These are phyloP conservation scores for Skeletonema potamos DNA, from an alignment of 108 stramenopile species.

Conservation along the genomic window DNA sequence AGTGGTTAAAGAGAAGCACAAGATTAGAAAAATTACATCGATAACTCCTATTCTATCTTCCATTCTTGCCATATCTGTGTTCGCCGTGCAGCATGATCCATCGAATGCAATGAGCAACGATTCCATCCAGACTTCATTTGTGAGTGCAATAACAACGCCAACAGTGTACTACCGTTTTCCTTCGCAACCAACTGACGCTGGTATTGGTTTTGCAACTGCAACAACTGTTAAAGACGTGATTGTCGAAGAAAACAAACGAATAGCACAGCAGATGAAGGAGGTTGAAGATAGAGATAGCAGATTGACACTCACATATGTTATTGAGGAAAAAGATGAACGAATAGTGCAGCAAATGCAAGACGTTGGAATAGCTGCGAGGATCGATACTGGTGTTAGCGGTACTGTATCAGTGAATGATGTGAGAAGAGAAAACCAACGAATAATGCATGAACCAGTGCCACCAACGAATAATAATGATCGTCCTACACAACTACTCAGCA, in stretches of 20 bases:
- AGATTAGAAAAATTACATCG: neutral
- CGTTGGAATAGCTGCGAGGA: neutral
- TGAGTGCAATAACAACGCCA: neutral
- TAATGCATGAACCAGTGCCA: neutral
- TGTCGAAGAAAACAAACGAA: neutral
- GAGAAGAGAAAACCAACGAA: neutral
- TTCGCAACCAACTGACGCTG: too few species aligned
- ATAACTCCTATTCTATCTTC: neutral
- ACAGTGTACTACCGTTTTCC: neutral
- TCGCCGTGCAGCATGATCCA: neutral
- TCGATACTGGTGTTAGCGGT: neutral
- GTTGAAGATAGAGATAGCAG: neutral
- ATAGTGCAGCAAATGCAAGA: neutral
- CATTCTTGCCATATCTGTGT: neutral
- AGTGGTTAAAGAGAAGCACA: neutral
- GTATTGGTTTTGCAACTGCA: neutral
- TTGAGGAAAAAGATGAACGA: neutral
- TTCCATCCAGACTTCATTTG: neutral
- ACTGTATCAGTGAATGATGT: constrained; percentile 1
- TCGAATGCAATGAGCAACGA: neutral
- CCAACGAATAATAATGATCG: neutral
- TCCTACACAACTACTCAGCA: neutral
- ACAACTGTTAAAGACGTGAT: neutral
- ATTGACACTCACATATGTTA: neutral
- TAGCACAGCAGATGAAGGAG: neutral